phyloP scores from a whole-genome alignment of 257 asterid species.

The Rauvolfia tetraphylla region DNA sequence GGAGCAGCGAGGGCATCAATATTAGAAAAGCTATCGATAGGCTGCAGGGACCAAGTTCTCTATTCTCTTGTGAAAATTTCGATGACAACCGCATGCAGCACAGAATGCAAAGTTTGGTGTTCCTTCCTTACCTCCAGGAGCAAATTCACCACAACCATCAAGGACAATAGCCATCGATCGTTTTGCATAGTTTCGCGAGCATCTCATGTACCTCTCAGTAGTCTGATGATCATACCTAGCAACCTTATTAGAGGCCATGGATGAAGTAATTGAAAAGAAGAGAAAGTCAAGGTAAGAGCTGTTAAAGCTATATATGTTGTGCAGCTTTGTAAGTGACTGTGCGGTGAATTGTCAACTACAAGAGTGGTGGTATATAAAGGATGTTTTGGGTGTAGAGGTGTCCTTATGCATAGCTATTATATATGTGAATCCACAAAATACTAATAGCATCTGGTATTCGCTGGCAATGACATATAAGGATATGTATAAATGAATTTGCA shows the following conservation, averaged over 20 bases:
- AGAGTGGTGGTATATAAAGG: background rate
- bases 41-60: background rate
- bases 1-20: background rate
- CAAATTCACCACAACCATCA: conserved; percentile 20
- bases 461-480: background rate
- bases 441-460: background rate
- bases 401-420: background rate
- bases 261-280: background rate
- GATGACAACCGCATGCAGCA: conserved; percentile 16
- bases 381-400: background rate
- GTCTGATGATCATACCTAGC: background rate
- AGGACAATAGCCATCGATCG: background rate
- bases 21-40: no score
- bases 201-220: conserved; percentile 6
- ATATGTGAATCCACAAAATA: background rate
- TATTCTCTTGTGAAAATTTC: background rate
- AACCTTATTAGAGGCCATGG: conserved; percentile 1
- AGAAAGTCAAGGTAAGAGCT: background rate
- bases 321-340: no score
- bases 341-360: no score
- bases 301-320: no score
- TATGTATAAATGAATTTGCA: background rate
- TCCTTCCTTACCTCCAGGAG: background rate
- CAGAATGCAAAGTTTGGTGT: background rate
- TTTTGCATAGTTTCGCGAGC: conserved; percentile 8